These are phyloP conservation scores for Neurospora sp. DNA, from an alignment of 495 filamentous ascomycete species.

Conservation along the genomic window DNA sequence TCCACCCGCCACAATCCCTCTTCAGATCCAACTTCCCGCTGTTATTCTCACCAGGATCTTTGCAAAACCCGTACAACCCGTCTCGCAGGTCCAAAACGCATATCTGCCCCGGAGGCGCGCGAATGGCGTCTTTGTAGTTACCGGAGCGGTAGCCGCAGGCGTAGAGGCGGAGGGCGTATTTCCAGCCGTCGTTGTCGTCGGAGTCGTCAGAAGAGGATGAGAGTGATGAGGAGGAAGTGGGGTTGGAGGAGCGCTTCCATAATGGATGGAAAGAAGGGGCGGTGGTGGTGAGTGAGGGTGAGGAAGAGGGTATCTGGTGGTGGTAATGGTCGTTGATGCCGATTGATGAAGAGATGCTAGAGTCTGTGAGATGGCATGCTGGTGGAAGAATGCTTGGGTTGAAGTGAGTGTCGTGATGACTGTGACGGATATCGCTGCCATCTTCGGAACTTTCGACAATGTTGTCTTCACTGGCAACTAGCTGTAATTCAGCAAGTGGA, in stretches of 20 bases:
- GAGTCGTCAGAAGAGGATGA: neutral
- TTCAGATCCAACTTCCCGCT: neutral
- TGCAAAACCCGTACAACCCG: neutral
- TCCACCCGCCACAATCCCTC: neutral
- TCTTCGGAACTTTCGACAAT: neutral
- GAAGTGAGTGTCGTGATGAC: neutral
- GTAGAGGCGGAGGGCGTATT: neutral
- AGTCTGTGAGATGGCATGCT: neutral
- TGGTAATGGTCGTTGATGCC: too few relatives aligned
- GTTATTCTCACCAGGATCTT: neutral
- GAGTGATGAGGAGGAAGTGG: neutral
- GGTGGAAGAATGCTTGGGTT: neutral
- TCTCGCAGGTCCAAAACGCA: neutral
- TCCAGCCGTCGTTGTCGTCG: neutral
- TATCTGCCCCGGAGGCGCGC: neutral
- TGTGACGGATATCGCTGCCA: neutral
- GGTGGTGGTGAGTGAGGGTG: neutral
- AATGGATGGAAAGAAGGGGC: neutral
- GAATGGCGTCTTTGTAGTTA: neutral
- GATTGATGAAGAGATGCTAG: neutral
- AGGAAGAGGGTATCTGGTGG: too few relatives aligned
- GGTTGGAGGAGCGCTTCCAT: neutral
- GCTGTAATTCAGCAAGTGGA: neutral
- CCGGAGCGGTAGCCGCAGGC: neutral
- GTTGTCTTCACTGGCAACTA: neutral